A percentile compares a stretch with the other conserved stretches of the same genome.
Evolutionary conservation across 2,329 filamentous ascomycete genomes (phyloP).

Genomic region (Magnaporthiopsis rhizophila): DNA sequence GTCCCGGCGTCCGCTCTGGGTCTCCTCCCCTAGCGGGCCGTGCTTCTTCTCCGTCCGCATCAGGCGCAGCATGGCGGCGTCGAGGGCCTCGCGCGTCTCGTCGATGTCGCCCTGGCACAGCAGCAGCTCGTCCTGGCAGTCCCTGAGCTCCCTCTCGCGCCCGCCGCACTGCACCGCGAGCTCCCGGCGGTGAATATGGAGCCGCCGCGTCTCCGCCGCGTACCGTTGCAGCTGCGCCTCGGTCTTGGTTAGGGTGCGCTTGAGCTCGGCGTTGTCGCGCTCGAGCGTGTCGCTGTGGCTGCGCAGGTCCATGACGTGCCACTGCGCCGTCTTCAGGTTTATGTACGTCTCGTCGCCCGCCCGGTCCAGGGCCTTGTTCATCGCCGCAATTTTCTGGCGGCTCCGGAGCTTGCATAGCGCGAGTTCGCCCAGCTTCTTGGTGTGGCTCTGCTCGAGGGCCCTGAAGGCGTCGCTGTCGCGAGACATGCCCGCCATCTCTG

Average conservation of each 20-base stretch:
- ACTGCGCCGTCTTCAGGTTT: not conserved
- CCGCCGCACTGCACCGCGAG: not conserved
- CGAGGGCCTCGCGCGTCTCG: not conserved
- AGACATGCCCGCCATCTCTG: not conserved
- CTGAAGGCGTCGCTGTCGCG: not conserved
- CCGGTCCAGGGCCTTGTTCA: not conserved
- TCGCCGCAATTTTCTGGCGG: too few relatives aligned
- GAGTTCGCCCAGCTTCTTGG: not conserved
- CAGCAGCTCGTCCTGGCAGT: not conserved
- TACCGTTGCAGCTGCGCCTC: too few relatives aligned
- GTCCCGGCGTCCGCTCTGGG: too few relatives aligned
- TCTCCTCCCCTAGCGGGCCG: too few relatives aligned
- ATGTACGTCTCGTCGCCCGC: not conserved
- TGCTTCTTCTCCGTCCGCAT: too few relatives aligned
- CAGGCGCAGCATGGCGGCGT: not conserved
- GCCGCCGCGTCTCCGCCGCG: not conserved
- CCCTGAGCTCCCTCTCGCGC: too few relatives aligned
- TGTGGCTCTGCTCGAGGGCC: not conserved
- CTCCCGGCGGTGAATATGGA: not conserved
- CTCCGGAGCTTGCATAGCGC: too few relatives aligned
- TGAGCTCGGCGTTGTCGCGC: not conserved
- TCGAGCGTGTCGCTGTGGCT: not conserved
- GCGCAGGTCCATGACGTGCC: not conserved
- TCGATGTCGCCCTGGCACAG: too few relatives aligned
- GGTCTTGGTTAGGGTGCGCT: not conserved